Percentiles rank a stretch among this genome's conserved stretches.
These are phyloP conservation scores for Cordyceps cicadae DNA, from an alignment of 2,329 filamentous ascomycete species.

Conservation along the genomic window DNA sequence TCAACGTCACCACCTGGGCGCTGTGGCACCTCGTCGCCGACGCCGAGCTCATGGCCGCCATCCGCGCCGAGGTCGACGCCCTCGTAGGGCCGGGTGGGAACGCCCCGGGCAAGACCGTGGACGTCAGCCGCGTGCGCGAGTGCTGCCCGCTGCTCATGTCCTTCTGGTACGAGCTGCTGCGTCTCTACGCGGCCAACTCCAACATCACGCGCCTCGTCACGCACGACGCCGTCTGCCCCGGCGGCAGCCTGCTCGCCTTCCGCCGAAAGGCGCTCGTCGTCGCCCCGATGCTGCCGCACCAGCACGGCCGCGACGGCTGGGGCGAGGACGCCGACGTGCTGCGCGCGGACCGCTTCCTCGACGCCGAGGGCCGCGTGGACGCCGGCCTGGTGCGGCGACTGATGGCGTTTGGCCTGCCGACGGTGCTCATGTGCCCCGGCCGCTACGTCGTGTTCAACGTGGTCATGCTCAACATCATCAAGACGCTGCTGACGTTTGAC, in stretches of 20 bases:
- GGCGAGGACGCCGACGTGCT: slow-evolving; percentile 1
- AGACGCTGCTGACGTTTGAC: slow-evolving; percentile 9
- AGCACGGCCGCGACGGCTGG: slow-evolving; percentile 4
- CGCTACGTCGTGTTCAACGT: slow-evolving; percentile 9
- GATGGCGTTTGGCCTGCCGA: slow-evolving; percentile 7
- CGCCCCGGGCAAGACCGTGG: not conserved
- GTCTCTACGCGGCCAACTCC: slow-evolving; percentile 6
- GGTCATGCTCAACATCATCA: slow-evolving; percentile 8
- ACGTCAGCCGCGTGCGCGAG: slow-evolving; percentile 6
- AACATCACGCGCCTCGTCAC: slow-evolving; percentile 5
- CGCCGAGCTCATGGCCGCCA: not conserved
- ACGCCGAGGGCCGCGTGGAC: not conserved
- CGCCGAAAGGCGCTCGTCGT: slow-evolving; percentile 6
- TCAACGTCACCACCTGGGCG: slow-evolving; percentile 7
- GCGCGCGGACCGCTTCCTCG: slow-evolving; percentile 3
- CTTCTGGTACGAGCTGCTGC: slow-evolving; percentile 9
- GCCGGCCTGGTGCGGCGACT: not conserved
- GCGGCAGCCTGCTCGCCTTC: not conserved
- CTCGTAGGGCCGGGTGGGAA: not conserved
- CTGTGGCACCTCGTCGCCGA: slow-evolving; percentile 9
- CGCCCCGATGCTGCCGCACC: slow-evolving; percentile 9
- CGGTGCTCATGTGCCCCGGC: slow-evolving; percentile 8
- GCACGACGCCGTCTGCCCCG: not conserved
- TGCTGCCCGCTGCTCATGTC: slow-evolving; percentile 10
- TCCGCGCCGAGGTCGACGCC: not conserved